These are phyloP conservation scores for Penicillium mononematosum DNA, from an alignment of 495 filamentous ascomycete genomes.

Conservation along the genomic window DNA sequence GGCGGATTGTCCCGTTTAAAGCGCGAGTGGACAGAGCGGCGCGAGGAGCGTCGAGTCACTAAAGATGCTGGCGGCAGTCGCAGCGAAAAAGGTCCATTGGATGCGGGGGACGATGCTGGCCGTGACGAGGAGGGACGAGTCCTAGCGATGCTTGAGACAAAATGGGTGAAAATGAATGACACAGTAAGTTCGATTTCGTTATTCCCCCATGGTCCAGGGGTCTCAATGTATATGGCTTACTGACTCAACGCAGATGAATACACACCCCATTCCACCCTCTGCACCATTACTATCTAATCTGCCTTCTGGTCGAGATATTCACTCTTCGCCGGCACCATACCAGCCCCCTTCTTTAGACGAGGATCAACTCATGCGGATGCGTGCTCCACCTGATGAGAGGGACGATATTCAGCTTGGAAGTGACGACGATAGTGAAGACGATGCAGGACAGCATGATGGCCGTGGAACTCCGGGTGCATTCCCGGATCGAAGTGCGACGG, in stretches of 20 bases:
- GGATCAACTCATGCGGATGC: conserved; percentile 52
- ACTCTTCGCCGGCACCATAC: conserved; percentile 59
- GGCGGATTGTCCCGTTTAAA: conserved; percentile 47
- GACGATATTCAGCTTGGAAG: conserved; percentile 33
- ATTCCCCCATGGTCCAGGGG: not conserved
- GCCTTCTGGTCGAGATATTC: conserved; percentile 85
- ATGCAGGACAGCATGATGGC: conserved; percentile 40
- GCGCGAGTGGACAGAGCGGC: conserved; percentile 50
- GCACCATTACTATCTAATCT: conserved; percentile 69
- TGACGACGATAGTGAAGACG: conserved; percentile 47
- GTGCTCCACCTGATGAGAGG: conserved; percentile 40
- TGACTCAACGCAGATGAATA: conserved; percentile 62
- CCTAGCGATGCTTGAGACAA: conserved; percentile 78
- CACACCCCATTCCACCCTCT: conserved; percentile 70
- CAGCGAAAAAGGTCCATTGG: conserved; percentile 58
- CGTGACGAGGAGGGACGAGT: conserved; percentile 81
- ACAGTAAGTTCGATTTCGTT: conserved; percentile 57
- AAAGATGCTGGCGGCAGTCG: conserved; percentile 62
- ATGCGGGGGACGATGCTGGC: conserved; percentile 82
- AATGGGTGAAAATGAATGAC: conserved; percentile 92
- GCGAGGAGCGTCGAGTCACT: conserved; percentile 58
- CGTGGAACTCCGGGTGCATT: conserved; percentile 47
- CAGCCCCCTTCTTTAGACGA: conserved; percentile 56
- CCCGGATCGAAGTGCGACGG: conserved; percentile 37
- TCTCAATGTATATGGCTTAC: not conserved